These are phyloP conservation scores for Rosellinia necatrix DNA, from an alignment of 2,329 filamentous ascomycete species.

Conservation along the genomic window DNA sequence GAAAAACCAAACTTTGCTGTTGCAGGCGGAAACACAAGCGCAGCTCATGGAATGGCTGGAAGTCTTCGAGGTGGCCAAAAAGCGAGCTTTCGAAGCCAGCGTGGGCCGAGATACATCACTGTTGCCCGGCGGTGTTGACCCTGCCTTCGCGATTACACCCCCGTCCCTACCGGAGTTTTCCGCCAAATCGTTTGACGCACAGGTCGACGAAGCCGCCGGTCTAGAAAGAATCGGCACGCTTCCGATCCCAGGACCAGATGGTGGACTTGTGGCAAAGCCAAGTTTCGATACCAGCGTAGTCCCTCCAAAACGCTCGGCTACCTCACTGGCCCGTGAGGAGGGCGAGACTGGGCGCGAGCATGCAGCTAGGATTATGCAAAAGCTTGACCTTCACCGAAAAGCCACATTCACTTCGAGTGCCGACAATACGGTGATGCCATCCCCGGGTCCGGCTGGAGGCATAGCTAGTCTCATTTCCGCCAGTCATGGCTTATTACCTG, in stretches of 20 bases:
- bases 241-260: constrained; percentile 66
- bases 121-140: constrained; percentile 59
- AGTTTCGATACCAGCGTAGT: constrained; percentile 70
- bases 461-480: constrained; percentile 86
- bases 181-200: constrained; percentile 73
- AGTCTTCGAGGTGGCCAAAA: constrained; percentile 92
- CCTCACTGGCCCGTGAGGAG: constrained; percentile 65
- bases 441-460: constrained; percentile 58
- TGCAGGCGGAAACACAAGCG: constrained; percentile 90
- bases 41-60: constrained; percentile 95
- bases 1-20: constrained; percentile 84
- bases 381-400: constrained; percentile 86
- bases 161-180: constrained; percentile 90
- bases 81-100: constrained; percentile 81
- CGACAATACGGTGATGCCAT: constrained; percentile 46
- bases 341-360: constrained; percentile 79
- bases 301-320: constrained; percentile 60
- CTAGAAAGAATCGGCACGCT: constrained; percentile 69
- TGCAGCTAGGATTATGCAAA: constrained; percentile 87
- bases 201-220: constrained; percentile 48
- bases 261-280: constrained; percentile 58
- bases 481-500: constrained; percentile 77
- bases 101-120: constrained; percentile 56
- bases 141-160: constrained; percentile 91
- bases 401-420: constrained; percentile 59